Base-by-base conservation (phyloP, 805 yeast genomes). In the Zygosaccharomyces rouxii region DNA sequence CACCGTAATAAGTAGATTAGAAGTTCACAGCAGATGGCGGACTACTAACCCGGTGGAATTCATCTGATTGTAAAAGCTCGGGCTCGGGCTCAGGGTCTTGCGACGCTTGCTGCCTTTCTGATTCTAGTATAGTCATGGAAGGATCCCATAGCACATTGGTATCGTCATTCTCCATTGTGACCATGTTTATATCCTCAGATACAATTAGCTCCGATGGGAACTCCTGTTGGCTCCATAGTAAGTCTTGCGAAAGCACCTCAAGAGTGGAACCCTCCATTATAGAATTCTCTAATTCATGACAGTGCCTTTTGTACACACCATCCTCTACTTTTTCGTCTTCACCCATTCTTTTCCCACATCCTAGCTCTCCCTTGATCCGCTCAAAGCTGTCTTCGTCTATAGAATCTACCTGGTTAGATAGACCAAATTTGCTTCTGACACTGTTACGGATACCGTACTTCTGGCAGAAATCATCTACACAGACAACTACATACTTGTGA, bases 201-300 rank as follows among this genome's bases (percentile, higher is more conserved):
- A 41, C 39, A 22, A 46, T 29, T 22, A 46, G 33, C 13, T 49
- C 49, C 10, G 37, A 30, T 2, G 18, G 25, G 5, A 7, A 14
- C 7, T 42, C 33, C 13, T 41, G 37, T 35, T 42, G 48, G 28
- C 47, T 42, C 33, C 38, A 44, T 28, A 42, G 35, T 9, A 45
- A 11, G 5, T 46, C 47, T 25, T 44, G 39, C 6, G 46, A 26
- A 16, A 28, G 21, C 13, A 38, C 40, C 18, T 38, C 49, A 9
- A 48, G 40, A n/a, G 52, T 48, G 31, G 44, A 43, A 1, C 50
- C 52, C 22, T 53, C 56, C 18, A 50, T 33, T 10, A 16, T 43
- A 22, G 44, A 43, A 2, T 48, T 49, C 23, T 50, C 52, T 13
- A 50, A 19, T 14, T 11, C 21, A 33, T 26, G 21, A 21, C 47